A percentile compares a stretch with the other conserved stretches of the same genome.
phyloP scores from a whole-genome alignment of 108 stramenopile genomes.

The Bacterosira constricta region DNA sequence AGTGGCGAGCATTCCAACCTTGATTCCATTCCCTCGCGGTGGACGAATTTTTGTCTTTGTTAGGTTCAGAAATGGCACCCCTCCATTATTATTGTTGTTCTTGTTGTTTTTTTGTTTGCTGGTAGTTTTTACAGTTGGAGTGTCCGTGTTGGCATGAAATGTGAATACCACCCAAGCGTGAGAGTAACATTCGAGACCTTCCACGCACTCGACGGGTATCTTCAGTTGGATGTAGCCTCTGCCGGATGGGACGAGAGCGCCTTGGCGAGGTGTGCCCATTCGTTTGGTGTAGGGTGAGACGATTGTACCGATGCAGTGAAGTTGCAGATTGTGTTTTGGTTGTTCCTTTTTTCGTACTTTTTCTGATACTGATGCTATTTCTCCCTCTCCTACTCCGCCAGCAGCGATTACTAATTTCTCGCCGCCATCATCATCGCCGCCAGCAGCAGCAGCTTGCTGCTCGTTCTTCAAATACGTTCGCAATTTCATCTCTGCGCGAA shows the following conservation, averaged over 20 bases:
- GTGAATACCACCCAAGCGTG: slow-evolving; percentile 95
- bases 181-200: slow-evolving; percentile 78
- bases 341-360: background rate
- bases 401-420: background rate
- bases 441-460: background rate
- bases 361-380: background rate
- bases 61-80: slow-evolving; percentile 25
- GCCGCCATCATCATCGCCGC: background rate
- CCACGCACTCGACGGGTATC: slow-evolving; percentile 64
- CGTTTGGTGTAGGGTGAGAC: slow-evolving; percentile 81
- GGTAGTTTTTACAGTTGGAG: no score
- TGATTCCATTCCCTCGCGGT: slow-evolving; percentile 74
- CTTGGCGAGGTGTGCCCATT: slow-evolving; percentile 89
- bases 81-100: slow-evolving; percentile 5
- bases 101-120: no score
- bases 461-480: slow-evolving; percentile 57
- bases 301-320: slow-evolving; percentile 71
- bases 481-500: slow-evolving; percentile 81
- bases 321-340: slow-evolving; percentile 16
- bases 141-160: slow-evolving; percentile 96
- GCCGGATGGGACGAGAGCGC: slow-evolving; percentile 67
- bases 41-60: slow-evolving; percentile 80
- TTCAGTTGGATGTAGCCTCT: slow-evolving; percentile 67
- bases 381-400: background rate
- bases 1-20: slow-evolving; percentile 91